These are phyloP conservation scores for Penicillium sp. DNA, from an alignment of 2,329 filamentous ascomycete species.

Conservation along the genomic window DNA sequence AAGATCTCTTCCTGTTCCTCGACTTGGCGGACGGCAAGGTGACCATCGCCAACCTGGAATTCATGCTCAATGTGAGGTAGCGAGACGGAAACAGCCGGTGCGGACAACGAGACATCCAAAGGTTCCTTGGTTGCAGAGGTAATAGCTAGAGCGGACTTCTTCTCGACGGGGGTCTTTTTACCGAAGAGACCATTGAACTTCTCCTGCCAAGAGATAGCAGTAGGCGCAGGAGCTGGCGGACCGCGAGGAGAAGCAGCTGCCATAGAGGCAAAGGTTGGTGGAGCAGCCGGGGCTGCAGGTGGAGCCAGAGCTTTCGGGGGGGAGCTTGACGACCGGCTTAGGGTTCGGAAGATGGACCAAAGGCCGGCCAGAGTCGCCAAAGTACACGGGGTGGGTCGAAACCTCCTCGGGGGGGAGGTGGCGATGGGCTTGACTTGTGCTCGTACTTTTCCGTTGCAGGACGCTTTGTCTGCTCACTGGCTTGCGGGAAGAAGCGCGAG, in stretches of 20 bases:
- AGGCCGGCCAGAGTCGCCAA: slow-evolving; percentile 54
- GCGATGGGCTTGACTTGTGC: slow-evolving; percentile 48
- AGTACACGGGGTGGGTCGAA: slow-evolving; percentile 60
- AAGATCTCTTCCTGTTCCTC: slow-evolving; percentile 81
- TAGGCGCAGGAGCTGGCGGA: slow-evolving; percentile 47
- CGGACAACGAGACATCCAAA: slow-evolving; percentile 60
- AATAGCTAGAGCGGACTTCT: slow-evolving; percentile 61
- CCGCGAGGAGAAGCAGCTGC: slow-evolving; percentile 45
- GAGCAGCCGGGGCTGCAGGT: slow-evolving; percentile 47
- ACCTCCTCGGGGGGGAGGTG: slow-evolving; percentile 63
- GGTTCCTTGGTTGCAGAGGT: slow-evolving; percentile 70
- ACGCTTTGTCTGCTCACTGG: slow-evolving; percentile 41
- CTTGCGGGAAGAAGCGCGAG: slow-evolving; percentile 54
- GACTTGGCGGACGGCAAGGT: slow-evolving; percentile 66
- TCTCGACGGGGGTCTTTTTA: slow-evolving; percentile 59
- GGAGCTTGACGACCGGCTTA: slow-evolving; percentile 79
- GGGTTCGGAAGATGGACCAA: slow-evolving; percentile 62
- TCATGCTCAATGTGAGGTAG: slow-evolving; percentile 56
- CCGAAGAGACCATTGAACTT: slow-evolving; percentile 77
- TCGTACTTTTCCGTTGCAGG: slow-evolving; percentile 36
- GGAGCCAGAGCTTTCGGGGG: slow-evolving; percentile 57
- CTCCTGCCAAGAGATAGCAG: slow-evolving; percentile 70
- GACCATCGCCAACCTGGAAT: slow-evolving; percentile 47
- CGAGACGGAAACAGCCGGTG: slow-evolving; percentile 69
- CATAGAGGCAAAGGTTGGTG: slow-evolving; percentile 52